A percentile compares a stretch with the other conserved stretches of the same genome.
Conservation (phyloP, 2,329 filamentous ascomycete genomes). For the Ophiostoma populinum region DNA sequence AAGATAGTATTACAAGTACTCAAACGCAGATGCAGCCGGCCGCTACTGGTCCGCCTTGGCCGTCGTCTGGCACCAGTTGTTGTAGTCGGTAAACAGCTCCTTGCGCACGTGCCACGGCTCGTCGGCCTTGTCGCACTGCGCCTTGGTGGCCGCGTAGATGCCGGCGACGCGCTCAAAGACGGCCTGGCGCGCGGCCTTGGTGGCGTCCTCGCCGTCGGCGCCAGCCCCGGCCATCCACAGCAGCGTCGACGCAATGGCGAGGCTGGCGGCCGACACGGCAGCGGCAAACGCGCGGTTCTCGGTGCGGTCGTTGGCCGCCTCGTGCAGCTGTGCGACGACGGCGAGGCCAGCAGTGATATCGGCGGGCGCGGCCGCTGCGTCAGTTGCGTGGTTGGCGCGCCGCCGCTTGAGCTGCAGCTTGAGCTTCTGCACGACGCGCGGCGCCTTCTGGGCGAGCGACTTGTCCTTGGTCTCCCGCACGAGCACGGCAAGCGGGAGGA, state of each 20-base stretch:
- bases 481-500: slow-evolving; percentile 61
- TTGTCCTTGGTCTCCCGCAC: slow-evolving; percentile 62
- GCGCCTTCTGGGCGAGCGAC: slow-evolving; percentile 56
- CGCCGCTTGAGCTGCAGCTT: slow-evolving; percentile 49
- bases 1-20: too few relatives aligned
- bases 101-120: slow-evolving; percentile 45
- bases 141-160: slow-evolving; percentile 47
- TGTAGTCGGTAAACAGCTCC: slow-evolving; percentile 54
- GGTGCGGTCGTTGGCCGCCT: slow-evolving; percentile 43
- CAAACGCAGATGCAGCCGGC: too few relatives aligned
- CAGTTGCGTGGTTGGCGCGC: slow-evolving; percentile 10
- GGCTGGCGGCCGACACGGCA: slow-evolving; percentile 55
- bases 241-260: slow-evolving; percentile 48
- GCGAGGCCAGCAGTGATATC: slow-evolving; percentile 26
- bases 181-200: slow-evolving; percentile 24
- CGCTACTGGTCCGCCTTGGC: too few relatives aligned
- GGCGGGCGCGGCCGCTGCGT: slow-evolving; percentile 22
- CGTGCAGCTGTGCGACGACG: slow-evolving; percentile 52
- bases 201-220: background rate
- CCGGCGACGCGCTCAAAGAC: slow-evolving; percentile 35
- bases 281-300: slow-evolving; percentile 46
- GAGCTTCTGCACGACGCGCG: slow-evolving; percentile 54
- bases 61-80: slow-evolving; percentile 41
- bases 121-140: slow-evolving; percentile 39
- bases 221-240: slow-evolving; percentile 28